Evolutionary conservation across 83 land plant species (phyloP).

Genomic region (Thuja plicata): DNA sequence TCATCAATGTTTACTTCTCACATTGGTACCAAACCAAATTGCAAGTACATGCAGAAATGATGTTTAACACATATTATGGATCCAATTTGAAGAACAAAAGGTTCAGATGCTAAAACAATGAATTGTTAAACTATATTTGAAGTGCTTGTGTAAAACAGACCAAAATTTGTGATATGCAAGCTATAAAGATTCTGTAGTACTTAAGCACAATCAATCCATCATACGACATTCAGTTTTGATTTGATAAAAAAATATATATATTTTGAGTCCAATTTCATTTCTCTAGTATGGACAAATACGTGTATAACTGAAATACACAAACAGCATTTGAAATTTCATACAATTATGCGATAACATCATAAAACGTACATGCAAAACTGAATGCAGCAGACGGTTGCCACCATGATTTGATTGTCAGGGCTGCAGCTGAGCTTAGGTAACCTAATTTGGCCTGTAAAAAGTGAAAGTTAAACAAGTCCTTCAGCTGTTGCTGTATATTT

Average conservation of each 20-base stretch:
- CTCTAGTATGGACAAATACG: not conserved
- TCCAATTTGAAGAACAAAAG: not conserved
- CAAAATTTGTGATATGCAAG: not conserved
- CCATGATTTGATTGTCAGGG: slow-evolving; percentile 87
- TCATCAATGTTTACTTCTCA: not conserved
- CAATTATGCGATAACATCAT: not conserved
- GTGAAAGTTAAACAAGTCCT: not conserved
- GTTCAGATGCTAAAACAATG: not conserved
- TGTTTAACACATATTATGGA: too few relatives aligned
- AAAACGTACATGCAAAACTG: slow-evolving; percentile 62
- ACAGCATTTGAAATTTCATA: not conserved
- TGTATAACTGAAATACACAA: not conserved
- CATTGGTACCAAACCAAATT: not conserved
- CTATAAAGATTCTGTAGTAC: not conserved
- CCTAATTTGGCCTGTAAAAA: slow-evolving; percentile 71
- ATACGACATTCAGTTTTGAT: not conserved
- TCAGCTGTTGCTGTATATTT: not conserved
- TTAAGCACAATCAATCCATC: not conserved
- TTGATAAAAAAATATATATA: not conserved
- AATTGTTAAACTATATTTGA: not conserved
- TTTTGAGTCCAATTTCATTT: not conserved
- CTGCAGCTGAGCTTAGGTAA: slow-evolving; percentile 53
- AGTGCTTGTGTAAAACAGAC: not conserved
- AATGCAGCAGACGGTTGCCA: slow-evolving; percentile 88
- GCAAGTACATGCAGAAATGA: not conserved